phyloP scores from a whole-genome alignment of 371 early-diverging fungal species.

The Mucor lusitanicus region DNA sequence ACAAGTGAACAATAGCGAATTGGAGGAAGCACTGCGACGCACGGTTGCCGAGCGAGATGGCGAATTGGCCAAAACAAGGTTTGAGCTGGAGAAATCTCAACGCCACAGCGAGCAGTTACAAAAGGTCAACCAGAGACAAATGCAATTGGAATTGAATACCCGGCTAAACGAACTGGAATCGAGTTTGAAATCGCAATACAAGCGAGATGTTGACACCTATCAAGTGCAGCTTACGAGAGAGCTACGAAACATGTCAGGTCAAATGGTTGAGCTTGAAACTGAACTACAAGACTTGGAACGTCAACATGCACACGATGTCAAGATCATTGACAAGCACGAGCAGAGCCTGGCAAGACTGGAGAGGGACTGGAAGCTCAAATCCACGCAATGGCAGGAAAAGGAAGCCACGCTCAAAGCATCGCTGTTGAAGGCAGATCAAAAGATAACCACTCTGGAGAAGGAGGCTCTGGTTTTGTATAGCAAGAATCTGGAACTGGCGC shows the following conservation, averaged over 20 bases:
- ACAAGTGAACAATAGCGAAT: neutral
- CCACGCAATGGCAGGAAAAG: neutral
- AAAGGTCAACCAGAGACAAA: neutral
- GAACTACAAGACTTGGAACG: conserved; percentile 18
- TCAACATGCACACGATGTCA: conserved; percentile 3
- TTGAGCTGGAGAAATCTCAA: conserved; percentile 6
- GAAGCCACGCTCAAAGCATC: neutral
- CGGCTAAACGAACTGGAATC: conserved; percentile 7
- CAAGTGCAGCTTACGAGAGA: conserved; percentile 24
- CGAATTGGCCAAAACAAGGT: conserved; percentile 8
- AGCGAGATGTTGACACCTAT: neutral
- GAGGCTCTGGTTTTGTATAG: conserved; percentile 21
- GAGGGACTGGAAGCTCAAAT: neutral
- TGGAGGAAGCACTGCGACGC: conserved; percentile 17
- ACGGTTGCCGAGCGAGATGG: conserved; percentile 21
- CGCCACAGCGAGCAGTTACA: neutral
- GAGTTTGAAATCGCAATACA: neutral
- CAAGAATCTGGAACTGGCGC: conserved; percentile 26
- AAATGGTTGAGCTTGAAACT: conserved; percentile 21
- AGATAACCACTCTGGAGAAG: conserved; percentile 8
- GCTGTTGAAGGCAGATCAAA: conserved; percentile 3
- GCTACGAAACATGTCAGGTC: conserved; percentile 15
- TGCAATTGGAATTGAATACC: conserved; percentile 5
- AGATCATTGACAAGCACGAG: neutral
- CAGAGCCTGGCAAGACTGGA: neutral